Percentiles rank a stretch among this genome's conserved stretches.
Conservation (phyloP, 345 rosid genomes). For the Fremontodendron californicum region DNA sequence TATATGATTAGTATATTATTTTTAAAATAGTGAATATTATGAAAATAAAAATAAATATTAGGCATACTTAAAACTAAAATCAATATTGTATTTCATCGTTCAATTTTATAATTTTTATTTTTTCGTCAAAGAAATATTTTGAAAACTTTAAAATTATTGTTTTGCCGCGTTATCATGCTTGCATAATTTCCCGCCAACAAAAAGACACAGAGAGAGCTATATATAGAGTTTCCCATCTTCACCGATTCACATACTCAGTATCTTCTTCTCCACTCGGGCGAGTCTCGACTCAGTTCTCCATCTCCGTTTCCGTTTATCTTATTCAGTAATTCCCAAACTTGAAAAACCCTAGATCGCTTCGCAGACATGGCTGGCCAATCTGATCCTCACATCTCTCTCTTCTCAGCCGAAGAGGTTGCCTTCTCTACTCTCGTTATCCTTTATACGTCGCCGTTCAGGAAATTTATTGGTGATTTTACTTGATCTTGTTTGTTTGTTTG, state of each 20-base stretch:
- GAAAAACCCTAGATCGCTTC: conserved; percentile 14
- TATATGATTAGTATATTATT: too few relatives aligned
- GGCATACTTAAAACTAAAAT: too few relatives aligned
- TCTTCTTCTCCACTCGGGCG: not conserved
- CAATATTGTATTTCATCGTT: too few relatives aligned
- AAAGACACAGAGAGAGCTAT: not conserved
- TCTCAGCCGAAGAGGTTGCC: conserved; percentile 73
- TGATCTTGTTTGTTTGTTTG: not conserved
- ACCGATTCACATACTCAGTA: not conserved
- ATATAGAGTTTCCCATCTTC: not conserved
- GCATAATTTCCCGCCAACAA: conserved; percentile 16
- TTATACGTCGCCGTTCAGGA: too few relatives aligned
- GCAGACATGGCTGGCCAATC: conserved; percentile 69
- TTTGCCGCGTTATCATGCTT: not conserved
- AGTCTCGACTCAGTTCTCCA: not conserved
- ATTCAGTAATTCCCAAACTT: not conserved
- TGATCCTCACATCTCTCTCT: conserved; percentile 56
- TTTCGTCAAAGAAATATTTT: not conserved
- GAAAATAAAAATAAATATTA: too few relatives aligned
- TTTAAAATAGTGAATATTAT: too few relatives aligned
- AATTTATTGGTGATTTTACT: not conserved
- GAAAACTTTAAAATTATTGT: not conserved
- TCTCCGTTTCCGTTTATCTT: not conserved
- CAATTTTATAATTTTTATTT: too few relatives aligned
- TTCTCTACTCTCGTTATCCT: not conserved